Percentiles rank a stretch among this genome's conserved stretches.
These are phyloP conservation scores for Pestalotiopsis sp. DNA, from an alignment of 2,329 filamentous ascomycete genomes.

Conservation along the genomic window DNA sequence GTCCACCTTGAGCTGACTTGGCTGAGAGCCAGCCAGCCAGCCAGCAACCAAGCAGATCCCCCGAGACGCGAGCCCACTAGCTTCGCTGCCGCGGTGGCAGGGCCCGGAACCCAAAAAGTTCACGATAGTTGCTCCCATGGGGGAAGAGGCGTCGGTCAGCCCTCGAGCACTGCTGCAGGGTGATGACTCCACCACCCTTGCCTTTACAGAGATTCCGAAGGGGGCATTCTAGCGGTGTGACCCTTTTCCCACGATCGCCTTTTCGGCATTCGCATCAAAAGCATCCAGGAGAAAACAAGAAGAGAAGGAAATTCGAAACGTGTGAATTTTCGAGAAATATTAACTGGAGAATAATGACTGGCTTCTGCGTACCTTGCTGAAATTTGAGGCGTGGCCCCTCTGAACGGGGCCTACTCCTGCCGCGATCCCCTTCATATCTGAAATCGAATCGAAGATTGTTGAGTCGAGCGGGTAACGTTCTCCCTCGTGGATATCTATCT, in stretches of 20 bases:
- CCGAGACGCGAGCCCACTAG: not conserved
- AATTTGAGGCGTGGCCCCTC: slow-evolving; percentile 40
- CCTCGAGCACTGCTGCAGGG: not conserved
- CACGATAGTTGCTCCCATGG: not conserved
- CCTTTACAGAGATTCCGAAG: not conserved
- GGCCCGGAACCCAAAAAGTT: not conserved
- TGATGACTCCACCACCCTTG: not conserved
- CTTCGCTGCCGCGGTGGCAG: not conserved
- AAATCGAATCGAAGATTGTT: not conserved
- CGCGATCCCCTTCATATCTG: slow-evolving; percentile 33
- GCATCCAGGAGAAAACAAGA: not conserved
- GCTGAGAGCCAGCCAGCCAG: not conserved
- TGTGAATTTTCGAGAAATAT: not conserved
- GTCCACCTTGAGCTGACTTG: not conserved
- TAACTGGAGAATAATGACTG: not conserved
- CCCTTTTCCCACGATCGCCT: not conserved
- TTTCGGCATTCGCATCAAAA: not conserved
- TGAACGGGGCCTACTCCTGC: slow-evolving; percentile 32
- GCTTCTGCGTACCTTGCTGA: slow-evolving; percentile 28
- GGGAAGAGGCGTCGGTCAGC: not conserved
- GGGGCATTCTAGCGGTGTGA: not conserved
- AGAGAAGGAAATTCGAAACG: not conserved
- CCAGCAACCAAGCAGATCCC: not conserved
- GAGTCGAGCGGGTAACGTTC: not conserved
- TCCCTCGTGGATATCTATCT: not conserved